Evolutionary conservation across 1,284 basidiomycete genomes (phyloP).

Genomic region (Boletus semigastroideus): DNA sequence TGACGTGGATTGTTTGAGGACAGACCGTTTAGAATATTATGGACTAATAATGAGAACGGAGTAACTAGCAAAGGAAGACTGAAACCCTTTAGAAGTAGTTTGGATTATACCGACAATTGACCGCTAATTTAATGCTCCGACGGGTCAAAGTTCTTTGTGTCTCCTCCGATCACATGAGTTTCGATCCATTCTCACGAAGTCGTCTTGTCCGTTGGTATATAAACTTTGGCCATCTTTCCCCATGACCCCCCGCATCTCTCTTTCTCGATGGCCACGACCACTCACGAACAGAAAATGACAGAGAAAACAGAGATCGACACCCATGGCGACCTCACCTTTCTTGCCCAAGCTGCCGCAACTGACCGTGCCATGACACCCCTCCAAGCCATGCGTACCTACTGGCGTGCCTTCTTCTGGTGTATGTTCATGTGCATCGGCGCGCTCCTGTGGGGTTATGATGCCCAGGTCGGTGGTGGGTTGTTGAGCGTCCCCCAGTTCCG

Average conservation of each 20-base stretch:
- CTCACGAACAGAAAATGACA: background rate
- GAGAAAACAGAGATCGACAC: slow-evolving; percentile 12
- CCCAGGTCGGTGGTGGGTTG: slow-evolving; percentile 27
- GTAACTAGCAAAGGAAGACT: too few species aligned
- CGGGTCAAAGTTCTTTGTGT: too few species aligned
- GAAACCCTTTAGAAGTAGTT: too few species aligned
- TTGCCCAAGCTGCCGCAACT: slow-evolving; percentile 24
- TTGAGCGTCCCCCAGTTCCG: slow-evolving; percentile 29
- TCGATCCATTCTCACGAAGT: background rate
- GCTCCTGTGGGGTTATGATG: slow-evolving; percentile 30
- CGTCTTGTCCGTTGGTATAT: slow-evolving; percentile 1
- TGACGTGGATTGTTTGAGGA: slow-evolving; percentile 12
- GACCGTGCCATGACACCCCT: slow-evolving; percentile 24
- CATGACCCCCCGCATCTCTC: background rate
- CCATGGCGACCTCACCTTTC: slow-evolving; percentile 15
- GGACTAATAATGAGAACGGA: too few species aligned
- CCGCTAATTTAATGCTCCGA: too few species aligned
- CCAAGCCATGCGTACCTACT: slow-evolving; percentile 23
- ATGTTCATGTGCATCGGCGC: slow-evolving; percentile 28
- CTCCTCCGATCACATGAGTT: too few species aligned
- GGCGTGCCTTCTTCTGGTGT: slow-evolving; percentile 30
- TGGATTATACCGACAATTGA: too few species aligned
- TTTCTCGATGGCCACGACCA: slow-evolving; percentile 1
- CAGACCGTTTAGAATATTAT: too few species aligned
- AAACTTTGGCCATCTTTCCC: background rate